Evolutionary conservation across 768 basidiomycete species (phyloP), one percentile per base, ranked within the genome.

Genomic region (Auricularia heimuer): DNA sequence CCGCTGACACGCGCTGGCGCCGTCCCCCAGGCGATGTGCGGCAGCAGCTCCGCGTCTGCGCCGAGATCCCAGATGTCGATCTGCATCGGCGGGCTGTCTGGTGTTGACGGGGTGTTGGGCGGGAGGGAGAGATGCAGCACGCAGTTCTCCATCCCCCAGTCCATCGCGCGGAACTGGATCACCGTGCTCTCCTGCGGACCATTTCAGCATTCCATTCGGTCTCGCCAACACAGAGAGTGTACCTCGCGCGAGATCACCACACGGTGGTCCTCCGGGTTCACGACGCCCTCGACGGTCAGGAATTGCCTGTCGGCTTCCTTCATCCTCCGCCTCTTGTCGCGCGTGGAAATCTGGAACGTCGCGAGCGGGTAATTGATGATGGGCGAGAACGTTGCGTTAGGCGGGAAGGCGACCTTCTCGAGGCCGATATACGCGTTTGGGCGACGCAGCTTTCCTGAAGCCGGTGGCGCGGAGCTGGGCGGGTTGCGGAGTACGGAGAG

Each of bases 101-200:
- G 29, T 21, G 11, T 6, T 18, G 18, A 51, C 6, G 47, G 47
- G 47, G 18, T 51, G 1, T 18, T 18, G 6, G 69, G 42, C 21
- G 72, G 71, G 29, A 72, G 63, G 14, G 69, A 63, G 24, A 73
- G 62, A 10, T 67, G 65, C 24, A 73, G 62, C 18, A 65, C 67
- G 64, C 74, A 75, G 37, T 67, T 66, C 63, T 75, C 73, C 73
- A 75, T 73, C 4, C 74, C 74, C 64, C 70, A 75, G 67, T 75
- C 74, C 39, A 73, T 65, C 8, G 71, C 70, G 35, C 70, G 68
- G 62, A 74, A 75, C 61, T 74, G 73, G 2, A 69, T 69, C 11
- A 75, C 64, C 3, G 74, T 71, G 3, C 71, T 72, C 10, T 69
- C 68, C 74, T 75, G 62, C n/a, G 11, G 7, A 8, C 0, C 39